Evolutionary conservation across 1,284 basidiomycete genomes (phyloP).

Genomic region (Rhizoctonia solani): DNA sequence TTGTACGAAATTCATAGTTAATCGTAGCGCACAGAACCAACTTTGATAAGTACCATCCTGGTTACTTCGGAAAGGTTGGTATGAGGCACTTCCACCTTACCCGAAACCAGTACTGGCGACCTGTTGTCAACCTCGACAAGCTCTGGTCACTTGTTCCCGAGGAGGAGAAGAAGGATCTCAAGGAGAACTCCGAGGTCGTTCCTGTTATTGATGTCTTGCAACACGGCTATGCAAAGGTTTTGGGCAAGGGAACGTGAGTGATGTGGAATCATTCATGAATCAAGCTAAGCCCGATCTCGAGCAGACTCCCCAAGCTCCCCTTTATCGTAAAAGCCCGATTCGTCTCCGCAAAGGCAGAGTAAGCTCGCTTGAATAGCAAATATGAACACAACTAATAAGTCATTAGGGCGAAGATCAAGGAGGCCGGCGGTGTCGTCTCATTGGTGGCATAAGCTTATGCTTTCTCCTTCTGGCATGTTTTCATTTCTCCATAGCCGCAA

Average conservation of each 20-base stretch:
- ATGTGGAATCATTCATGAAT: not conserved
- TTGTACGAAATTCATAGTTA: not conserved
- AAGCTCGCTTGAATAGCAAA: slow-evolving; percentile 46
- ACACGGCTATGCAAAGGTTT: slow-evolving; percentile 89
- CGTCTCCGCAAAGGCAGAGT: slow-evolving; percentile 89
- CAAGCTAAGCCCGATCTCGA: slow-evolving; percentile 22
- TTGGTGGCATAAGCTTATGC: slow-evolving; percentile 73
- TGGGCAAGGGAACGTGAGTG: slow-evolving; percentile 82
- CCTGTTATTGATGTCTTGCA: slow-evolving; percentile 89
- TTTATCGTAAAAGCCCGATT: slow-evolving; percentile 97
- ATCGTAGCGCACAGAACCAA: slow-evolving; percentile 60
- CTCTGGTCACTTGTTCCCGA: slow-evolving; percentile 80
- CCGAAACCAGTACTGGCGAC: slow-evolving; percentile 87
- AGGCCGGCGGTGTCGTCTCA: slow-evolving; percentile 90
- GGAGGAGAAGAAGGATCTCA: slow-evolving; percentile 74
- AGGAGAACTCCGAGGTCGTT: slow-evolving; percentile 72
- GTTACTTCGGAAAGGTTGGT: slow-evolving; percentile 99
- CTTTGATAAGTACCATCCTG: slow-evolving; percentile 95
- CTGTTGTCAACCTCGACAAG: slow-evolving; percentile 97
- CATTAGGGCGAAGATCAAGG: slow-evolving; percentile 80
- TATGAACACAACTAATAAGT: not conserved
- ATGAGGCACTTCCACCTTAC: slow-evolving; percentile 98
- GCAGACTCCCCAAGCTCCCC: slow-evolving; percentile 75
- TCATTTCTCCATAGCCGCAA: slow-evolving; percentile 27
- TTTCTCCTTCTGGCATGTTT: slow-evolving; percentile 39